Evolutionary conservation across 2,329 filamentous ascomycete genomes (phyloP), one percentile per base, ranked within the genome.

Genomic region (Grosmannia clavigera): DNA sequence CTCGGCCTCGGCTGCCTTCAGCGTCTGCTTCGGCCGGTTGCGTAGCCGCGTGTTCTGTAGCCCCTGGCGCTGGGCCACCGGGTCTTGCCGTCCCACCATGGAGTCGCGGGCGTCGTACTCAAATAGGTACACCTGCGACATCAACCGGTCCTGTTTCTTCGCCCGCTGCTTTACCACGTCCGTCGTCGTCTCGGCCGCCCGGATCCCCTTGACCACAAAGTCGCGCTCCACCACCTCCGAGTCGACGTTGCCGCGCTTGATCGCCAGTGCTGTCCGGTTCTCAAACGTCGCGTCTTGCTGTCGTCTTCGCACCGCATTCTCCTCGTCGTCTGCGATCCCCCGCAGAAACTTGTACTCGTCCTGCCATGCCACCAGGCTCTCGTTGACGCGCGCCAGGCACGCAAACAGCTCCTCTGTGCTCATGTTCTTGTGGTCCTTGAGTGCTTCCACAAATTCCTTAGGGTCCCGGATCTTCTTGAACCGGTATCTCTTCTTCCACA

Each of bases 101-200:
- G 76, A 77, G 2, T 78, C 76, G 58, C 82, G 78, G 11, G 78
- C 75, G 64, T 85, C 82, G 64, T 84, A 82, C 62, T 83, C 79
- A 65, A 85, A 84, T 19, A 79, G 78, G 66, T 85, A 86, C 1
- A 78, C 75, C 62, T 79, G 75, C 9, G 83, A 81, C 76, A 82
- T 80, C 62, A 83, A 74, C 60, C 75, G 75, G 70, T 85, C 81
- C 67, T 86, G 79, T 58, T 75, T 68, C 60, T 69, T 68, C 51
- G 69, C 66, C 62, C 80, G 77, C 5, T 76, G 73, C 52, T 80
- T 75, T 29, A 75, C 71, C 0, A 75, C 75, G 59, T 79, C 77
- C 35, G 70, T 72, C n/a, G 69, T 66, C 52, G 73, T 69, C 48
- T 73, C 72, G 55, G 75, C 73, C 22, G 79, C 75, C 56, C 76